A percentile compares a stretch with the other conserved stretches of the same genome.
phyloP scores from a whole-genome alignment of 140 eudicot genomes.

The Flaveria floridana region DNA sequence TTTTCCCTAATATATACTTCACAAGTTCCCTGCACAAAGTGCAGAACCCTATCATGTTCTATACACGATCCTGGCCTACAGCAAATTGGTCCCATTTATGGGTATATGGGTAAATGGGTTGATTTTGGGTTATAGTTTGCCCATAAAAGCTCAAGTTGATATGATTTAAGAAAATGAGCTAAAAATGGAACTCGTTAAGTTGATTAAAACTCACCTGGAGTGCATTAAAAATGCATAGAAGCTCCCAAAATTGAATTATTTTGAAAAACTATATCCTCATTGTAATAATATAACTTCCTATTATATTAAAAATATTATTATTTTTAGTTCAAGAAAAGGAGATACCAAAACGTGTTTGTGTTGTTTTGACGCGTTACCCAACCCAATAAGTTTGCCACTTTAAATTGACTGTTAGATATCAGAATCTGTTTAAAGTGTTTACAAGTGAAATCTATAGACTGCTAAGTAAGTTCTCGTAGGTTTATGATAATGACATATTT shows the following conservation, averaged over 20 bases:
- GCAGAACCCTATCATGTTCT: no score
- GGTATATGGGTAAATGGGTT: background rate
- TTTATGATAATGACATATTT: conserved; percentile 19
- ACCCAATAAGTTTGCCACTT: background rate
- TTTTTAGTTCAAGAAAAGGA: conserved; percentile 1
- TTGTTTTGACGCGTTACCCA: background rate
- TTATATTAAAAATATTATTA: background rate
- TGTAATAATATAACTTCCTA: background rate
- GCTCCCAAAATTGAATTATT: background rate
- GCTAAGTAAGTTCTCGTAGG: background rate
- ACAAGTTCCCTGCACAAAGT: no score
- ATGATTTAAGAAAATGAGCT: background rate
- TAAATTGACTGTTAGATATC: background rate
- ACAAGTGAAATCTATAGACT: background rate
- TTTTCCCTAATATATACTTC: no score
- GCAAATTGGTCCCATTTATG: background rate
- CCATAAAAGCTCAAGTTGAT: background rate
- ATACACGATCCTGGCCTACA: no score
- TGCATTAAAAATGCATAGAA: background rate
- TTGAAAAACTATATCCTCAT: background rate
- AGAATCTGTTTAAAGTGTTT: background rate
- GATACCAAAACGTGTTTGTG: background rate
- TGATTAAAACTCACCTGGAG: background rate
- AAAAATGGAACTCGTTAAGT: background rate
- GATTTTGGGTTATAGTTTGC: background rate